Base-by-base conservation (phyloP, 2,329 filamentous ascomycete species). In the Xylaria sp. region DNA sequence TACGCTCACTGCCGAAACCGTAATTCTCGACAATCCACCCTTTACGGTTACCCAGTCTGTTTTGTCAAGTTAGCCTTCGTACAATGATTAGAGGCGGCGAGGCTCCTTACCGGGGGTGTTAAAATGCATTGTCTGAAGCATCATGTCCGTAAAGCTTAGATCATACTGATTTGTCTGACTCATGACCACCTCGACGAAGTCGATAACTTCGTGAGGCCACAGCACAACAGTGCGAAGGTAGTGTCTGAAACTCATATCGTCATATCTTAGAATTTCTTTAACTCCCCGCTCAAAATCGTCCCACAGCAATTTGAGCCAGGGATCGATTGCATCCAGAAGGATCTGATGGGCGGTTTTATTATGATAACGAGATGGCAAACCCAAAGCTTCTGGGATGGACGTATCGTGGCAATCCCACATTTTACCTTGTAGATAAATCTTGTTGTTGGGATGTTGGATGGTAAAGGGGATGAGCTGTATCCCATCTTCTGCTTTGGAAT, bases 161-260 rank as follows among this genome's bases (percentile, higher is more conserved):
- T 65, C 61, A 19, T 66, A 71, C 30, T 71, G 69, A 39, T 71
- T 71, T 2, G 66, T 71, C 51, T 71, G 69, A 0, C 58, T 57
- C 30, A 27, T 51, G 4, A 64, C 39, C 8, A 64, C 47, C 65
- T 70, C 68, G 45, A 70, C 68, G 30, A 65, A 68, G n/a, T 70
- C 68, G n/a, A 70, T 51, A 4, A 70, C 68, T 32, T 65, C 69
- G 51, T 69, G 59, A 2, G 66, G 66, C 66, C 69, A 71, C 2
- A 51, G 45, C 1, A 53, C 55, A 1, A 59, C 21, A 12, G 27
- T 21, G 5, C 63, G 57, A 11, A 66, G 59, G 27, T 69, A 71
- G 4, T 9, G 17, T 9, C 69, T 55, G 21, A 71, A 71, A 17
- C 63, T 58, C 30, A 51, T 60, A 7, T 71, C 69, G 27, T 69